Evolutionary conservation across 176 grass and related monocot genomes (phyloP).

Genomic region (Musa beccarii): DNA sequence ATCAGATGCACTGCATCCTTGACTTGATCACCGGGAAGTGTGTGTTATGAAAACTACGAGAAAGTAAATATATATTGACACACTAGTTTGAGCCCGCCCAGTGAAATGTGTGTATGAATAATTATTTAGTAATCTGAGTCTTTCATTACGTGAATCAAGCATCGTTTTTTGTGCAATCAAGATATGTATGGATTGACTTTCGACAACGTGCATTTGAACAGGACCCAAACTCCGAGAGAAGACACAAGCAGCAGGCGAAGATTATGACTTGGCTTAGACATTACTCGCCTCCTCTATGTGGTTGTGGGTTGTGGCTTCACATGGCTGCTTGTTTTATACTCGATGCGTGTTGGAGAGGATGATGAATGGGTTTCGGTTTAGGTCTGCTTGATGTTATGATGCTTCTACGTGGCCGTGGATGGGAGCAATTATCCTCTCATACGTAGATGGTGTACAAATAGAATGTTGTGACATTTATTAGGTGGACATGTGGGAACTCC

Average conservation of each 20-base stretch:
- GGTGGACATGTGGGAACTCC: background rate
- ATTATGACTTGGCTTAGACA: background rate
- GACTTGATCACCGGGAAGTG: no score
- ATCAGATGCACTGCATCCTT: no score
- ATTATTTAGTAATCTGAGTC: background rate
- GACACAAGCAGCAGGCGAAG: background rate
- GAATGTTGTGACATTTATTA: conserved; percentile 1
- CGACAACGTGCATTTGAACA: background rate
- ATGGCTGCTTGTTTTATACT: background rate
- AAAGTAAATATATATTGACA: no score
- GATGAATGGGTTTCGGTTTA: background rate
- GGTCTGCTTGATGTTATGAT: background rate
- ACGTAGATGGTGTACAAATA: background rate
- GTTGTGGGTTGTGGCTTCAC: background rate
- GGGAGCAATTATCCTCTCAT: background rate
- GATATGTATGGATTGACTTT: background rate
- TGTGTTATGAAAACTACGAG: no score
- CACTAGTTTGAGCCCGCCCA: background rate
- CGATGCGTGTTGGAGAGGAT: background rate
- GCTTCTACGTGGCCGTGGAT: background rate
- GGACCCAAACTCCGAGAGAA: background rate
- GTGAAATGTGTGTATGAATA: background rate
- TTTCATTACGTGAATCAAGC: background rate
- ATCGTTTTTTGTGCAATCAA: background rate
- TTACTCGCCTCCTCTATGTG: no score